Evolutionary conservation across 2,329 filamentous ascomycete species (phyloP), one percentile per base, ranked within the genome.

Genomic region (Albophoma yamanashiensis): DNA sequence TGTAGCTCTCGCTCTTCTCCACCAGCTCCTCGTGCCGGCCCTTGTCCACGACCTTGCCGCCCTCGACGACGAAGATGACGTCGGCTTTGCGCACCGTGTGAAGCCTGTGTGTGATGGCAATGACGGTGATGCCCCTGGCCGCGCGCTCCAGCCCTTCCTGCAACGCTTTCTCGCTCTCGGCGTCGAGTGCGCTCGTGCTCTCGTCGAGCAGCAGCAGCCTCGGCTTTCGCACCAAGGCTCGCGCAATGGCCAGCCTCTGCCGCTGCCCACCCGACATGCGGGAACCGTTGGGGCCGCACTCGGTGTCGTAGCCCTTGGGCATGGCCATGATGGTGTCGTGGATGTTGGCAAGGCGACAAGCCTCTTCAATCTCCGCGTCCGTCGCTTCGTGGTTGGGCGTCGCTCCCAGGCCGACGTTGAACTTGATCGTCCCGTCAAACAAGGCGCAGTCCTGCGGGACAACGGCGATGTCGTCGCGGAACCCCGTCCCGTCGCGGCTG

Each of bases 121-220:
- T 76, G 20, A 84, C 81, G 0, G 82, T 85, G 55, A 82, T 81
- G 59, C 71, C 80, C 56, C 75, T 75, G 2, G 78, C 77, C 0
- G 78, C 82, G 61, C 74, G 77, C 71, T 89, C 84, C 52, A 91
- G 74, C 0, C 85, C 87, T 34, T 87, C 79, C 59, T 89, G 82
- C 31, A 95, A 80, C 12, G 86, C 73, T 7, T 78, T 76, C 57
- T 90, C 88, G 57, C 83, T 88, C 67, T 87, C 86, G 0, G 84
- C 82, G 67, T 95, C 91, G 3, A 96, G 78, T 4, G 88, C 88
- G 50, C 85, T 89, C 0, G 91, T 95, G 38, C 89, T 89, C 76
- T 95, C 91, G 67, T 96, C 91, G 0, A 95, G 78, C 45, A 96
- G 82, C 22, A 95, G 73, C 1, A 95, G 78, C 55, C 86, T 81